A percentile compares a stretch with the other conserved stretches of the same genome.
Conservation (phyloP, 768 basidiomycete species). For the Gymnopilus junonius region DNA sequence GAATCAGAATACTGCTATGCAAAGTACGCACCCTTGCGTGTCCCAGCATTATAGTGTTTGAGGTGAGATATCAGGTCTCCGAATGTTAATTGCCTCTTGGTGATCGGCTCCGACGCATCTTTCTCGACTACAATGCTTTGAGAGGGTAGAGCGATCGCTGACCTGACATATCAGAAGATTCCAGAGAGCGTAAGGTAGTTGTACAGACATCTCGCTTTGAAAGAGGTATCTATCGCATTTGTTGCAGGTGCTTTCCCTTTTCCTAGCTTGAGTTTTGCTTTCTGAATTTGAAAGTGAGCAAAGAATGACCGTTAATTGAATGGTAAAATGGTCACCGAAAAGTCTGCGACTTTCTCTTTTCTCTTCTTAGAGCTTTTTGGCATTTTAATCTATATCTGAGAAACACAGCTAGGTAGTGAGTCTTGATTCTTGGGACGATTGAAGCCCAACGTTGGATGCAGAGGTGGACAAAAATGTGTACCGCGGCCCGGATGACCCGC, state of each 20-base stretch:
- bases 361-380: slow-evolving; percentile 88
- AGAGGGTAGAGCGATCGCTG: slow-evolving; percentile 88
- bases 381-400: slow-evolving; percentile 45
- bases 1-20: neutral
- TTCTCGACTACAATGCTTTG: slow-evolving; percentile 76
- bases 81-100: slow-evolving; percentile 75
- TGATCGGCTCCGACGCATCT: slow-evolving; percentile 64
- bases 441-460: neutral
- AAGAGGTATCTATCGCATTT: slow-evolving; percentile 95
- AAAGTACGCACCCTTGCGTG: slow-evolving; percentile 64
- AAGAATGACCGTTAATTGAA: neutral
- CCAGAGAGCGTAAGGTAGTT: neutral
- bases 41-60: slow-evolving; percentile 83
- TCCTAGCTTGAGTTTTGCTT: slow-evolving; percentile 95
- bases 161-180: slow-evolving; percentile 17
- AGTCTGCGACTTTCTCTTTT: slow-evolving; percentile 88
- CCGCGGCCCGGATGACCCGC: slow-evolving; percentile 7
- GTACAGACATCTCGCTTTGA: slow-evolving; percentile 87
- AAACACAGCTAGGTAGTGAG: neutral
- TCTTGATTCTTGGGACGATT: neutral
- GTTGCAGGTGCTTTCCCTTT: slow-evolving; percentile 84
- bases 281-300: slow-evolving; percentile 52
- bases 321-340: slow-evolving; percentile 56
- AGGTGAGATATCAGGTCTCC: slow-evolving; percentile 77
- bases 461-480: neutral